A percentile compares a stretch with the other conserved stretches of the same genome.
These are phyloP conservation scores for Trichocomaceae sp. DNA, from an alignment of 2,329 filamentous ascomycete genomes.

Conservation along the genomic window DNA sequence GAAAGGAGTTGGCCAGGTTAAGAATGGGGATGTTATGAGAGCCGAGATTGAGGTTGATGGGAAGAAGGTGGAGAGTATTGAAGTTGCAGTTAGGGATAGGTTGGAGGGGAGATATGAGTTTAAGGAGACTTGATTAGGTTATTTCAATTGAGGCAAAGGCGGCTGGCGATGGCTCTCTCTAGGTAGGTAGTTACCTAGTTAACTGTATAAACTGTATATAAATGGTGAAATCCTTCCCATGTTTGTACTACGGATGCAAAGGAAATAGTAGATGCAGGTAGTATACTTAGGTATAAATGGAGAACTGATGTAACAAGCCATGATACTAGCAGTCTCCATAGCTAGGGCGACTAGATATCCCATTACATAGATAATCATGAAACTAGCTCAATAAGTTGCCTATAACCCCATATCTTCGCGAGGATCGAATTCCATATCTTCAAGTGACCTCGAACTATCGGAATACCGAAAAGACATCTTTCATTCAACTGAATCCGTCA, in stretches of 20 bases:
- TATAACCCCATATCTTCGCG: neutral
- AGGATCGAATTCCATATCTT: no score
- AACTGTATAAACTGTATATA: neutral
- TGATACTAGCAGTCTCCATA: no score
- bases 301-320: no score
- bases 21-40: slow-evolving; percentile 78
- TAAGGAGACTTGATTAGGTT: slow-evolving; percentile 54
- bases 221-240: neutral
- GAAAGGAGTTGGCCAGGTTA: slow-evolving; percentile 84
- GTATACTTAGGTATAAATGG: neutral
- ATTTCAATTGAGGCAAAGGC: neutral
- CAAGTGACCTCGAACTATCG: no score
- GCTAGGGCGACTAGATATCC: no score
- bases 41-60: slow-evolving; percentile 74
- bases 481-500: neutral
- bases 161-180: neutral
- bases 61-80: slow-evolving; percentile 73
- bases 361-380: no score
- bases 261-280: no score
- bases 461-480: neutral
- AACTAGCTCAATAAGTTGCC: neutral
- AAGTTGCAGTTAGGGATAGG: slow-evolving; percentile 75
- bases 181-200: no score
- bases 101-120: slow-evolving; percentile 68
- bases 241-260: neutral